Evolutionary conservation across 2,329 filamentous ascomycete species (phyloP).

Genomic region (Meredithiella fracta): DNA sequence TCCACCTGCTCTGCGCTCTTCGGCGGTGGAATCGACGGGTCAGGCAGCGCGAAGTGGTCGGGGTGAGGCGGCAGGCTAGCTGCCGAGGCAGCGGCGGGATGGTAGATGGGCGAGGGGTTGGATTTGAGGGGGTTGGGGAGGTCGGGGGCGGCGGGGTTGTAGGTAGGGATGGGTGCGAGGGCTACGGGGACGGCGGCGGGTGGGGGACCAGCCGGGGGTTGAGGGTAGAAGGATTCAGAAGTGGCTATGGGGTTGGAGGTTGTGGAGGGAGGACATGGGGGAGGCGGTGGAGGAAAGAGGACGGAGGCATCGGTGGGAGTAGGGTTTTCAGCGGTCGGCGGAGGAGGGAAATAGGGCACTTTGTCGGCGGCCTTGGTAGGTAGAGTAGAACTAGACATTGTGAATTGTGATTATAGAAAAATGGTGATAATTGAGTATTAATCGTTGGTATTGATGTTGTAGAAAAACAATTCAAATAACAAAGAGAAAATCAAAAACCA

Average conservation of each 20-base stretch:
- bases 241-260: conserved; percentile 7
- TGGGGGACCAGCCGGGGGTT: neutral
- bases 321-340: conserved; percentile 6
- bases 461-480: too few species aligned
- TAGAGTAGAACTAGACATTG: conserved; percentile 4
- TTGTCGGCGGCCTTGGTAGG: conserved; percentile 8
- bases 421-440: too few species aligned
- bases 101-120: neutral
- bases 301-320: conserved; percentile 7
- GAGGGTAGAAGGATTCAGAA: conserved; percentile 12
- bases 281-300: conserved; percentile 14
- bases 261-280: conserved; percentile 7
- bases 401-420: neutral
- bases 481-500: too few species aligned
- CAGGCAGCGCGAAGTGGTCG: neutral
- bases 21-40: neutral
- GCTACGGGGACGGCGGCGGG: neutral
- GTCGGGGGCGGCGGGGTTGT: conserved; percentile 4
- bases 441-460: too few species aligned
- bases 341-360: conserved; percentile 14
- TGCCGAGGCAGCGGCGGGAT: neutral
- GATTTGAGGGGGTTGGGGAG: conserved; percentile 1
- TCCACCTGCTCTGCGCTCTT: neutral
- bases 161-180: conserved; percentile 1
- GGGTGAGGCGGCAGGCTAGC: neutral